Base-by-base conservation (phyloP, 768 basidiomycete genomes). In the Holtermannia corniformis region DNA sequence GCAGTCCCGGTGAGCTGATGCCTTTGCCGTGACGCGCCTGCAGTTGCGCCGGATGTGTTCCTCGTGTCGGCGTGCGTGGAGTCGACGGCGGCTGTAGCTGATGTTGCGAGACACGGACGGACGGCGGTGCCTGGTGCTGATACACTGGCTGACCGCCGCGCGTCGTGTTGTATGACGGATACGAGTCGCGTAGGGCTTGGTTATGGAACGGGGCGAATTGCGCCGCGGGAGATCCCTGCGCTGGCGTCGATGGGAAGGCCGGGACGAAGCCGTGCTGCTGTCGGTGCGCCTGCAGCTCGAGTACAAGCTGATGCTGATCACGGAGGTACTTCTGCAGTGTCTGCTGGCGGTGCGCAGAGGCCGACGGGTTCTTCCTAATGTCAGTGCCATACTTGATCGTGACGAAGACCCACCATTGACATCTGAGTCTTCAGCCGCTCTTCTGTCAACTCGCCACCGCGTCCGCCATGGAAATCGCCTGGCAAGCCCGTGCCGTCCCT, bases 291-390 rank as follows among this genome's bases (percentile, higher is more conserved):
- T 37, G 53, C 26, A 63, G 56, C 26, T 69, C 65, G 20, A 52
- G 55, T 21, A 95, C 79, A 40, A 93, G 75, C 11, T 80, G 78
- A 54, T 82, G 78, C 63, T 97, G 93, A 1, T 85, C 76, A 62
- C 82, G 83, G 70, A 97, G 81, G 70, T 92, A 99, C 2, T 75
- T 75, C 52, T 83, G 80, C 4, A 99, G 75, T 2, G 87, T 87
- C 61, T 86, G 83, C 63, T 86, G 85, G 32, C 86, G 82, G 28
- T 90, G 83, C 3, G 84, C 78, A 12, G 91, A 87, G 59, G 95
- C 90, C 47, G 86, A 83, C 12, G 88, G 89, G 67, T 89, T 96
- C 93, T 97, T 59, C 19, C 7, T n/a, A 27, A 41, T 22, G 28
- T 24, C 24, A 44, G 44, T 26, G 16, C n/a, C 12, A 13, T 16